Percentiles rank a stretch among this genome's conserved stretches.
Evolutionary conservation across 345 rosid species (phyloP).

Genomic region (Brassica rapa): DNA sequence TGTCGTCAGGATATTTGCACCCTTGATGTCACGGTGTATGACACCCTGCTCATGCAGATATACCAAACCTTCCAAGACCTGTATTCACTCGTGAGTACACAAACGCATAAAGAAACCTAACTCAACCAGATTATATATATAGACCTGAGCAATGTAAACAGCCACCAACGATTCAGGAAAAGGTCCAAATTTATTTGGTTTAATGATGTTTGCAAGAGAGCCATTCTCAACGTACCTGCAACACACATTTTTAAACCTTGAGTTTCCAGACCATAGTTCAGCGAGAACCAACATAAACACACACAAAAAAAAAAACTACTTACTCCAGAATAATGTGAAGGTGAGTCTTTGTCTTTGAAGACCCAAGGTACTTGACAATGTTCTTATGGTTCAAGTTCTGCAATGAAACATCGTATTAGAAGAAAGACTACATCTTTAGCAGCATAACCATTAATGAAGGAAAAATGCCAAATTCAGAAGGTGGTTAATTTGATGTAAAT

Average conservation of each 20-base stretch:
- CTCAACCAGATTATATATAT: conserved; percentile 32
- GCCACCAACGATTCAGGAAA: conserved; percentile 97
- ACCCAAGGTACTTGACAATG: conserved; percentile 97
- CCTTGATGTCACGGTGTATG: conserved; percentile 99
- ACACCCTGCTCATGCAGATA: conserved; percentile 99
- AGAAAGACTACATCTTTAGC: not conserved
- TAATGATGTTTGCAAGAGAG: conserved; percentile 95
- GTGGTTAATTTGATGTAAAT: not conserved
- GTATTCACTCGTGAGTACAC: conserved; percentile 35
- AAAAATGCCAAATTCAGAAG: conserved; percentile 5
- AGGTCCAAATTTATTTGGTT: conserved; percentile 99
- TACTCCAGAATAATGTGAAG: conserved; percentile 99
- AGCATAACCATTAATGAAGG: not conserved
- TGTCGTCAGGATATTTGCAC: conserved; percentile 98
- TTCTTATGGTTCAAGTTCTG: conserved; percentile 98
- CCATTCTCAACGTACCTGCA: conserved; percentile 97
- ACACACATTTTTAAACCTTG: conserved; percentile 32
- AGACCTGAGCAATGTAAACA: conserved; percentile 97
- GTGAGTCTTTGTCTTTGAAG: conserved; percentile 86
- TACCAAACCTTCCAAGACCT: conserved; percentile 97
- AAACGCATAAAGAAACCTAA: conserved; percentile 25
- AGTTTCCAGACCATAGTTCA: conserved; percentile 16
- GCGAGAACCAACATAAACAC: conserved; percentile 10
- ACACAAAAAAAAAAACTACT: conserved; percentile 42
- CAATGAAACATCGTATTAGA: conserved; percentile 28